Evolutionary conservation across 306 rosid genomes (phyloP).

Genomic region (Gillenia trifoliata): DNA sequence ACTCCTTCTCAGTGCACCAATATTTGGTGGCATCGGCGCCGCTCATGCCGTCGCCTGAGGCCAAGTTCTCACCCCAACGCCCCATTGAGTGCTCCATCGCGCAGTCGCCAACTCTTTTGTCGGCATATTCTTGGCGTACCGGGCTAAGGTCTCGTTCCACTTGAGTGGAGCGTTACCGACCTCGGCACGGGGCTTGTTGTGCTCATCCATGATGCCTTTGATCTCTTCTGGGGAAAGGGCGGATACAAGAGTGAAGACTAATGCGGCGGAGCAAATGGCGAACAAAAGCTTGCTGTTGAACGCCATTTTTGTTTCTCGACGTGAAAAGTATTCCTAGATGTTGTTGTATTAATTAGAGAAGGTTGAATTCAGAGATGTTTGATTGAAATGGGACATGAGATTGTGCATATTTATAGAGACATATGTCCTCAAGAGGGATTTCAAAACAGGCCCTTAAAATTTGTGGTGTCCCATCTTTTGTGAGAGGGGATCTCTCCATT

Average conservation of each 20-base stretch:
- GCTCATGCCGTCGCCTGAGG: slow-evolving; percentile 29
- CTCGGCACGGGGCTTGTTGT: neutral
- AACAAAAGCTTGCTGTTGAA: neutral
- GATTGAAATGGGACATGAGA: neutral
- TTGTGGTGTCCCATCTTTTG: neutral
- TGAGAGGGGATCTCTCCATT: neutral
- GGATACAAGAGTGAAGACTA: neutral
- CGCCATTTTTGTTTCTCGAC: neutral
- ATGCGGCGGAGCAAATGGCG: neutral
- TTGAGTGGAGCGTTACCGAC: neutral
- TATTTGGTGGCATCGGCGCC: slow-evolving; percentile 32
- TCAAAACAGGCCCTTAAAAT: neutral
- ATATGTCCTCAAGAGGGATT: neutral
- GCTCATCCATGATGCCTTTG: neutral
- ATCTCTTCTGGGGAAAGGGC: neutral
- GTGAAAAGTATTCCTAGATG: neutral
- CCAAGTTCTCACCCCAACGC: slow-evolving; percentile 53
- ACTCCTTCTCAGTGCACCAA: slow-evolving; percentile 34
- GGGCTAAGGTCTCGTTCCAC: slow-evolving; percentile 25
- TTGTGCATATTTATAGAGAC: neutral
- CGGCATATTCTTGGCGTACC: slow-evolving; percentile 47
- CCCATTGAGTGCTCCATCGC: slow-evolving; percentile 49
- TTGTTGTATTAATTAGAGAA: neutral
- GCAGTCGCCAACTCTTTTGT: slow-evolving; percentile 22
- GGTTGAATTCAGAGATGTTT: neutral